Percentiles rank a stretch among this genome's conserved stretches.
Conservation (phyloP, 495 filamentous ascomycete genomes). For the Hypoxylon rickii region DNA sequence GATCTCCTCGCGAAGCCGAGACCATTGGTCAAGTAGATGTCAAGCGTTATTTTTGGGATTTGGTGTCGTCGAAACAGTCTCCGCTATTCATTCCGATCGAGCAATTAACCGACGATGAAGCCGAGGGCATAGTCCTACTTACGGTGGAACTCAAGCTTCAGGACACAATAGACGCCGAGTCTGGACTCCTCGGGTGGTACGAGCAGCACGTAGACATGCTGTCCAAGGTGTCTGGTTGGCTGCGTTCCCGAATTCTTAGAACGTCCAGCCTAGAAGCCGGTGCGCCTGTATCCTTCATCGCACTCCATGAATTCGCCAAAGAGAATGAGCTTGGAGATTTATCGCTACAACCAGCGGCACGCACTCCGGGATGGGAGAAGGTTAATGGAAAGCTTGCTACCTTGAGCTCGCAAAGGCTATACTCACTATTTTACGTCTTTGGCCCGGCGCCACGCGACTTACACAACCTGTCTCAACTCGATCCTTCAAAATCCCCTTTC, state of each 20-base stretch:
- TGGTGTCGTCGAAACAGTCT: slow-evolving; percentile 57
- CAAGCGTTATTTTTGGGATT: slow-evolving; percentile 68
- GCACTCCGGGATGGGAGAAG: slow-evolving; percentile 60
- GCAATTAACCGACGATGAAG: slow-evolving; percentile 60
- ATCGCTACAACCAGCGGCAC: slow-evolving; percentile 64
- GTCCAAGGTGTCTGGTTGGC: slow-evolving; percentile 74
- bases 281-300: slow-evolving; percentile 59
- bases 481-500: slow-evolving; percentile 48
- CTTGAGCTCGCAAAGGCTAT: slow-evolving; percentile 60
- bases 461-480: slow-evolving; percentile 45
- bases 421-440: slow-evolving; percentile 78
- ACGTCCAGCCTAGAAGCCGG: slow-evolving; percentile 59
- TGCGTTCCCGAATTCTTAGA: slow-evolving; percentile 66
- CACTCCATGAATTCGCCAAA: slow-evolving; percentile 72
- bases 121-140: slow-evolving; percentile 64
- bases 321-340: slow-evolving; percentile 65
- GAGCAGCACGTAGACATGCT: slow-evolving; percentile 76
- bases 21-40: slow-evolving; percentile 78
- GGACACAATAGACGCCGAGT: slow-evolving; percentile 55
- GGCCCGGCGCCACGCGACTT: slow-evolving; percentile 74
- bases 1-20: slow-evolving; percentile 72
- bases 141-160: slow-evolving; percentile 63
- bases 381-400: slow-evolving; percentile 61
- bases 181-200: slow-evolving; percentile 69
- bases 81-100: slow-evolving; percentile 62